Conservation (phyloP, 2,329 filamentous ascomycete genomes). For the Pestalotiopsis sp. region DNA sequence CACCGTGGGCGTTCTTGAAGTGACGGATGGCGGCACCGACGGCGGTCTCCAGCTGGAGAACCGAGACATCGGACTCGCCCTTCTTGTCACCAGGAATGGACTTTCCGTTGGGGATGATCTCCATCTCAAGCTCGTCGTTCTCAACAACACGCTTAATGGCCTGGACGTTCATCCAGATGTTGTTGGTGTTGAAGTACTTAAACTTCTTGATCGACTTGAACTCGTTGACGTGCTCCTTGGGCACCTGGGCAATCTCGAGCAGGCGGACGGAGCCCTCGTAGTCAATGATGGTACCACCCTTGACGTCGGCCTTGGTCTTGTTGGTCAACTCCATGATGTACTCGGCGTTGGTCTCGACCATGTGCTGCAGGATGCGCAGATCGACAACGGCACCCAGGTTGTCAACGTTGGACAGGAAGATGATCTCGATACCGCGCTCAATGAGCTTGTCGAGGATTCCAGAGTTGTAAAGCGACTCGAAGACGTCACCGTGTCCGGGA, state of each 20-base stretch:
- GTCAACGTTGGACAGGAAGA: conserved; percentile 99
- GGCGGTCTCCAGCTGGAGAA: conserved; percentile 97
- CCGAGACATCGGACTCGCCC: conserved; percentile 96
- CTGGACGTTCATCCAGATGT: conserved; percentile 99
- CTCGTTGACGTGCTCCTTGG: conserved; percentile 99
- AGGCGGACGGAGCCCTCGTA: conserved; percentile 96
- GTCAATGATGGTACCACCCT: conserved; percentile 99
- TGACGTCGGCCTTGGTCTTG: conserved; percentile 99
- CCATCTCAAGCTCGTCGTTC: conserved; percentile 97
- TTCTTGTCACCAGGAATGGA: conserved; percentile 99
- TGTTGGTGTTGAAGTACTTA: conserved; percentile 99
- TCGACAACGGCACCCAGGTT: conserved; percentile 98
- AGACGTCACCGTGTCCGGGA: conserved; percentile 98
- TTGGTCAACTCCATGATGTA: conserved; percentile 99
- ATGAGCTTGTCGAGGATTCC: conserved; percentile 96
- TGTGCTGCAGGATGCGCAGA: conserved; percentile 97
- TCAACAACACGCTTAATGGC: conserved; percentile 99
- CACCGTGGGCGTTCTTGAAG: conserved; percentile 97
- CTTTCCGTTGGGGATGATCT: conserved; percentile 99
- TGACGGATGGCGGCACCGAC: conserved; percentile 98
- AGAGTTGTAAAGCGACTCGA: conserved; percentile 99
- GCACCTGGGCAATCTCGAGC: conserved; percentile 97
- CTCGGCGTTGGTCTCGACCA: conserved; percentile 95
- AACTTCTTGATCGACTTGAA: conserved; percentile 99
- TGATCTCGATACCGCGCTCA: conserved; percentile 91